Percentiles rank a stretch among this genome's conserved stretches.
Evolutionary conservation across 805 yeast species (phyloP).

Genomic region (Ogataea pini): DNA sequence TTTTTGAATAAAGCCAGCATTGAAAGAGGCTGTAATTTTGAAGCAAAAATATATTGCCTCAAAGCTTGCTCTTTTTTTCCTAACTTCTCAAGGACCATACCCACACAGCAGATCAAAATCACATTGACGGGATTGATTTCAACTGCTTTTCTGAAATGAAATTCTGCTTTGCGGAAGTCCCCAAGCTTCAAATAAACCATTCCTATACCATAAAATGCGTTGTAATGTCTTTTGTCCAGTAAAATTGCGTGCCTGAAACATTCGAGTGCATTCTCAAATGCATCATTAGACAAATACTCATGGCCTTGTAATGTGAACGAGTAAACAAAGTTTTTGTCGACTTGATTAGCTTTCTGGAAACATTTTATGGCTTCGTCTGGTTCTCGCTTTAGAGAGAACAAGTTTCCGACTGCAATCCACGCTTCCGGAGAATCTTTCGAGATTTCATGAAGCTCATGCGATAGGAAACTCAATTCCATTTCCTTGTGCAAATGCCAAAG

Average conservation of each 20-base stretch:
- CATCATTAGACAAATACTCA: slow-evolving; percentile 84
- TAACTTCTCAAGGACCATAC: slow-evolving; percentile 84
- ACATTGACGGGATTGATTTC: slow-evolving; percentile 88
- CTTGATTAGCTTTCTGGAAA: slow-evolving; percentile 72
- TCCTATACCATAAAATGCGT: slow-evolving; percentile 94
- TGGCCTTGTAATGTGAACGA: slow-evolving; percentile 95
- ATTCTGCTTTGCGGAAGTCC: slow-evolving; percentile 77
- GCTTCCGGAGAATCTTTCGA: slow-evolving; percentile 70
- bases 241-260: slow-evolving; percentile 78
- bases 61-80: slow-evolving; percentile 71
- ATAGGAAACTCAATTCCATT: slow-evolving; percentile 73
- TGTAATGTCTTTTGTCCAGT: slow-evolving; percentile 81
- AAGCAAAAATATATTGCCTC: slow-evolving; percentile 79
- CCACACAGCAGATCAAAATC: slow-evolving; percentile 87
- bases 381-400: slow-evolving; percentile 79
- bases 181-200: slow-evolving; percentile 90
- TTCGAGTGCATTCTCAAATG: slow-evolving; percentile 84
- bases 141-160: slow-evolving; percentile 83
- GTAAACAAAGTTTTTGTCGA: slow-evolving; percentile 67
- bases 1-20: slow-evolving; percentile 86
- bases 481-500: slow-evolving; percentile 91
- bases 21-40: slow-evolving; percentile 78
- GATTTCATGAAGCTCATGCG: slow-evolving; percentile 74
- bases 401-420: slow-evolving; percentile 91
- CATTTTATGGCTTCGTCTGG: slow-evolving; percentile 89